Percentiles rank a stretch among this genome's conserved stretches.
Evolutionary conservation across 805 yeast genomes (phyloP).

Genomic region (Kazachstania kunashirensis): DNA sequence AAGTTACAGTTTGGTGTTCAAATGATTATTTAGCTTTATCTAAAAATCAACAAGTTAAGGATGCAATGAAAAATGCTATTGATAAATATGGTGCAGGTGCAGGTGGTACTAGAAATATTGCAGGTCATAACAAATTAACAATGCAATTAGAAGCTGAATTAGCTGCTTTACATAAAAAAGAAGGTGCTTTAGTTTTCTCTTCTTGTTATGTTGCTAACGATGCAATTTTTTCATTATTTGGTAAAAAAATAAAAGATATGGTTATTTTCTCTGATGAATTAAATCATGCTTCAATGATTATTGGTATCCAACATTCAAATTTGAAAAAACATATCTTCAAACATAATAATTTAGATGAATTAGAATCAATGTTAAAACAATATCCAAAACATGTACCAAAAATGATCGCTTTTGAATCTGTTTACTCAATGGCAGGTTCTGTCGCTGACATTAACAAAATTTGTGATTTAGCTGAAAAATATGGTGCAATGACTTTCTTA

Average conservation of each 20-base stretch:
- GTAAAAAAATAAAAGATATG: slow-evolving; percentile 80
- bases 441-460: slow-evolving; percentile 87
- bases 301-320: slow-evolving; percentile 85
- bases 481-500: slow-evolving; percentile 92
- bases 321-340: slow-evolving; percentile 82
- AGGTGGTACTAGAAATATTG: slow-evolving; percentile 98
- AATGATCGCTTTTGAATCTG: slow-evolving; percentile 93
- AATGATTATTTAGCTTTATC: slow-evolving; percentile 97
- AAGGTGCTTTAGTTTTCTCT: slow-evolving; percentile 87
- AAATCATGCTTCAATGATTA: slow-evolving; percentile 97
- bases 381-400: slow-evolving; percentile 87
- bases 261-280: slow-evolving; percentile 87
- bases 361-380: slow-evolving; percentile 66
- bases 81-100: slow-evolving; percentile 96
- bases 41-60: slow-evolving; percentile 59
- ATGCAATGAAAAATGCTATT: slow-evolving; percentile 69
- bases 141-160: slow-evolving; percentile 74
- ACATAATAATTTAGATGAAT: slow-evolving; percentile 79
- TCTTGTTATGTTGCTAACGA: slow-evolving; percentile 97
- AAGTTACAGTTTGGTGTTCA: slow-evolving; percentile 98
- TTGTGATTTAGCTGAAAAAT: slow-evolving; percentile 93
- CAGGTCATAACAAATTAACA: slow-evolving; percentile 94
- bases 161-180: slow-evolving; percentile 88
- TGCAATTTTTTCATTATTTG: slow-evolving; percentile 82
- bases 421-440: slow-evolving; percentile 97